Percentiles rank a stretch among this genome's conserved stretches.
Evolutionary conservation across 768 basidiomycete species (phyloP).

Genomic region (Zangia roseola): DNA sequence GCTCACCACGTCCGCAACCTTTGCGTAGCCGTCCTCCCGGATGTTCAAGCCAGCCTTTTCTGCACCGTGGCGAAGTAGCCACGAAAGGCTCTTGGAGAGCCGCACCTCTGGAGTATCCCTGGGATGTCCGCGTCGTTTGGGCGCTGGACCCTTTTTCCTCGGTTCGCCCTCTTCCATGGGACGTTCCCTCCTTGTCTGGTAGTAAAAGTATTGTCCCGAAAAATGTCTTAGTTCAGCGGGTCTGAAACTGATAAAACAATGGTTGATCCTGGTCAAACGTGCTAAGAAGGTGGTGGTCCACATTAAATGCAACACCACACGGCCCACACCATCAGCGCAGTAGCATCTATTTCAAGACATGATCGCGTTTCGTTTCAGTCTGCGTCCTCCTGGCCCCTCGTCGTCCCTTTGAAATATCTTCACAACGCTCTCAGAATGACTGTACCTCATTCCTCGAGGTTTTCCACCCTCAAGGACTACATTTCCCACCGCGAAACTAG

Average conservation of each 20-base stretch:
- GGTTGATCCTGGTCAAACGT: background rate
- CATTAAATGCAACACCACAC: slow-evolving; percentile 3
- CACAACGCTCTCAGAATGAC: slow-evolving; percentile 23
- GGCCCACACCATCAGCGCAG: background rate
- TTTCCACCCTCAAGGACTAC: slow-evolving; percentile 48
- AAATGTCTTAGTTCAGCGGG: background rate
- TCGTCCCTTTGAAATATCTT: slow-evolving; percentile 3
- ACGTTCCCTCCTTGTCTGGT: slow-evolving; percentile 10
- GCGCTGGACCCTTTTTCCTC: slow-evolving; percentile 17
- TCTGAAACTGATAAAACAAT: background rate
- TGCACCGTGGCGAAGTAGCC: slow-evolving; percentile 90
- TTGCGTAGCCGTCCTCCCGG: slow-evolving; percentile 82
- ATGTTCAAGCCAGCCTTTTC: slow-evolving; percentile 70
- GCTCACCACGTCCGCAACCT: slow-evolving; percentile 80
- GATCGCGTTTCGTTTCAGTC: slow-evolving; percentile 9
- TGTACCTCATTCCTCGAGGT: slow-evolving; percentile 31
- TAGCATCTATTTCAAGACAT: background rate
- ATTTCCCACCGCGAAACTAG: slow-evolving; percentile 44
- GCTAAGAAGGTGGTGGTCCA: slow-evolving; percentile 1
- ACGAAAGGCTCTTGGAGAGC: slow-evolving; percentile 84
- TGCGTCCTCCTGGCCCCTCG: background rate
- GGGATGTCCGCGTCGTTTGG: slow-evolving; percentile 57
- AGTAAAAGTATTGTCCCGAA: slow-evolving; percentile 2
- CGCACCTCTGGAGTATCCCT: slow-evolving; percentile 67
- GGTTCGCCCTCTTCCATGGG: slow-evolving; percentile 5